These are phyloP conservation scores for Cutaneotrichosporon cyanovorans DNA, from an alignment of 1,284 basidiomycete genomes.

Conservation along the genomic window DNA sequence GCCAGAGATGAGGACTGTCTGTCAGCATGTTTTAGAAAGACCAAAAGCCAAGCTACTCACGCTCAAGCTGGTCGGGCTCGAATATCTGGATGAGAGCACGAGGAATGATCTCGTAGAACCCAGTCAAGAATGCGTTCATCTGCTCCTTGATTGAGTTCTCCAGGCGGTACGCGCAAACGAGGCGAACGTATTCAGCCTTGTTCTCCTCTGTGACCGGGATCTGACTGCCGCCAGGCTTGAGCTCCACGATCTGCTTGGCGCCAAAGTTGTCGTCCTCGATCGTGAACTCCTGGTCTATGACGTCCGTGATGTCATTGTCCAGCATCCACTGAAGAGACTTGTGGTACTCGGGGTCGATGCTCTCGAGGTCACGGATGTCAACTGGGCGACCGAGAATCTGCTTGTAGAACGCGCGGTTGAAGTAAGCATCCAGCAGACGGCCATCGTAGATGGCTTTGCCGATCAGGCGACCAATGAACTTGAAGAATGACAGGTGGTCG, in stretches of 20 bases:
- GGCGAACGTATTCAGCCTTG: conserved; percentile 94
- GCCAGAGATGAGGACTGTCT: conserved; percentile 76
- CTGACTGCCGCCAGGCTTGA: conserved; percentile 74
- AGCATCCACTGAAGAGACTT: conserved; percentile 48
- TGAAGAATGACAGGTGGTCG: conserved; percentile 95
- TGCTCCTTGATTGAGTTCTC: conserved; percentile 95
- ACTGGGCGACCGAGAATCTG: conserved; percentile 85
- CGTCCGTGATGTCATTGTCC: conserved; percentile 45
- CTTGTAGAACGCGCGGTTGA: conserved; percentile 88
- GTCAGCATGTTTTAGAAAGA: conserved; percentile 22
- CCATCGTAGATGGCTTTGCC: conserved; percentile 89
- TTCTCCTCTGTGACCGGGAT: conserved; percentile 89
- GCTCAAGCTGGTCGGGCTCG: conserved; percentile 94
- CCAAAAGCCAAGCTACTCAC: conserved; percentile 32
- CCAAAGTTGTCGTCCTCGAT: conserved; percentile 64
- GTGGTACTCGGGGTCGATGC: conserved; percentile 81
- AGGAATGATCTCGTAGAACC: conserved; percentile 73
- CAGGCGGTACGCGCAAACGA: conserved; percentile 66
- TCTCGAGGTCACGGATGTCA: conserved; percentile 88
- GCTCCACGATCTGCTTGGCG: conserved; percentile 70
- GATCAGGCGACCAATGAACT: conserved; percentile 95
- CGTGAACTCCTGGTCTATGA: conserved; percentile 47
- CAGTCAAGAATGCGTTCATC: conserved; percentile 79
- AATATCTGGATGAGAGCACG: conserved; percentile 55
- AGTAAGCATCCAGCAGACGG: conserved; percentile 93